Evolutionary conservation across 169 alveolate species (phyloP).

Genomic region (Plasmodium fragile): DNA sequence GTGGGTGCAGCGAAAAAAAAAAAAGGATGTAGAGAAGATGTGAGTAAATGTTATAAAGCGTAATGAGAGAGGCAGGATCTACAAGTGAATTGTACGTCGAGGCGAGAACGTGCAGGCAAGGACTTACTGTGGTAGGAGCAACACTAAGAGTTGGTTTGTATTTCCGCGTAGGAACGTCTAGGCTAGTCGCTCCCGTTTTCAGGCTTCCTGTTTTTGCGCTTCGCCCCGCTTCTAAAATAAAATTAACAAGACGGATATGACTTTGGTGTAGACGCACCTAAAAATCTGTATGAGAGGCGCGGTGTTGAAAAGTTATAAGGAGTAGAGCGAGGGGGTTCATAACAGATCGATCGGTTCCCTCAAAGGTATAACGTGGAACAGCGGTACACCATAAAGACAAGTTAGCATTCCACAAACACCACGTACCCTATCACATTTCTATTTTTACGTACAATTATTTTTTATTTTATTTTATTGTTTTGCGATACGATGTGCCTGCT

Average conservation of each 20-base stretch:
- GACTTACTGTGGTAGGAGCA: neutral
- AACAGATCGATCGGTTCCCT: neutral
- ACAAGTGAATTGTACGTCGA: neutral
- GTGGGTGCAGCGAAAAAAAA: neutral
- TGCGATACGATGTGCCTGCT: neutral
- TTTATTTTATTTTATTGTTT: too few relatives aligned
- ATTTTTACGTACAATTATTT: neutral
- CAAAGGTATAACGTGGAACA: neutral
- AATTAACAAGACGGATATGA: neutral
- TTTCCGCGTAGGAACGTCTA: neutral
- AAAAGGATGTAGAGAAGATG: neutral
- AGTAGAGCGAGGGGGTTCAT: neutral
- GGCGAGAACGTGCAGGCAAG: neutral
- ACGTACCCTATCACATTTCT: neutral
- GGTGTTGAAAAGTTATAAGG: neutral
- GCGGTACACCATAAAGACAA: neutral
- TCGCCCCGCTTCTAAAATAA: neutral
- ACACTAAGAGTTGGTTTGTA: neutral
- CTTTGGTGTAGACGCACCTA: neutral
- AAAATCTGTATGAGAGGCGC: neutral
- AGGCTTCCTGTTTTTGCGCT: neutral
- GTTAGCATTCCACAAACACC: neutral
- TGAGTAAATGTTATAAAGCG: neutral
- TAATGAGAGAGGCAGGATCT: neutral
- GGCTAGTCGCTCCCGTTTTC: neutral